Base-by-base conservation (phyloP, 139 green algal species). In the Picochlorum sp. region DNA sequence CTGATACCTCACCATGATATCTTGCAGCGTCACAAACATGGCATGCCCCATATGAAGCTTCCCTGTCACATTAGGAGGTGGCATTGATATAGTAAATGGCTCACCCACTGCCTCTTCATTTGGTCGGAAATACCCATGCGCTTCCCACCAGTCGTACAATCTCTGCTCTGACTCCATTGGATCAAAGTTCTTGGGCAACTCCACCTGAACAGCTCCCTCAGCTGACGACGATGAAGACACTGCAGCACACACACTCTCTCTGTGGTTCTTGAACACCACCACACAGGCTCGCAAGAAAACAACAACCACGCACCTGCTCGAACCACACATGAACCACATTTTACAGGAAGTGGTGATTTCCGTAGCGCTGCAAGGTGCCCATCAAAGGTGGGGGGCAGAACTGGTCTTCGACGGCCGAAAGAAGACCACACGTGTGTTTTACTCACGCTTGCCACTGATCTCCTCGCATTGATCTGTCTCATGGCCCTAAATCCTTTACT, bases 21-120 rank as follows among this genome's bases (percentile, higher is more conserved):
- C 94, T 86, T 97, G 81, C 57, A 88, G 34, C 11, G 76, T 83
- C 26, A 60, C 66, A 63, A 85, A 80, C 74, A 86, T 85, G 6
- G 92, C 94, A 71, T 99, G 94, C 28, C 94, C 94, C 69, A 99
- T 95, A 77, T 99, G 94, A 69, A 99, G 83, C 26, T 81, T 82
- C 31, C 94, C 94, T 5, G 94, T 99, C 10, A 99, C 94, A 77
- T 99, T 99, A 41, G 94, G 94, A 13, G 87, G 87, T 3, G 87
- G 87, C 87, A 93, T 93, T 37, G 74, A 67, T 23, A 86, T 72
- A 11, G 66, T 65, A 45, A 77, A 82, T 3, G 76, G 72, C 31
- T 78, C 45, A 3, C 65, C 72, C 4, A 21, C 37, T 8, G 64
- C 68, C 3, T 34, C 11, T 16, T 68, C 52, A 6, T 72, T 38